phyloP scores from a whole-genome alignment of 202 grass and related monocot genomes.

The Saccharum hybrid region DNA sequence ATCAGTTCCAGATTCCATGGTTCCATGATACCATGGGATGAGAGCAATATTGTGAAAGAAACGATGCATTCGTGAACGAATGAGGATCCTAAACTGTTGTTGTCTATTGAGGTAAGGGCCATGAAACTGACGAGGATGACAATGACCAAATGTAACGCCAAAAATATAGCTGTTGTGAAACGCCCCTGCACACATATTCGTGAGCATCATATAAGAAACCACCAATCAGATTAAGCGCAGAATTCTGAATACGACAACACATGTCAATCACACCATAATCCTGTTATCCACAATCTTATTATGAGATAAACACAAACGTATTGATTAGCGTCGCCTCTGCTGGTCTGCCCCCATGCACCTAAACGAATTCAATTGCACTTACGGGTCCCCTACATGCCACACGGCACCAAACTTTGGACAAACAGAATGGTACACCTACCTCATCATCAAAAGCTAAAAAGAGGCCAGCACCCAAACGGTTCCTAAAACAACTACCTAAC shows the following conservation, averaged over 20 bases:
- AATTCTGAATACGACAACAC: background rate
- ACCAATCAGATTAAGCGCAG: background rate
- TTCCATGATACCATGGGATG: too few species aligned
- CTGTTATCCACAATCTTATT: background rate
- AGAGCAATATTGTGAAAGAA: too few species aligned
- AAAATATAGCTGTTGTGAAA: background rate
- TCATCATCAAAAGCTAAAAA: background rate
- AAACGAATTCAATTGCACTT: conserved; percentile 6
- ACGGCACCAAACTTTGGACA: too few species aligned
- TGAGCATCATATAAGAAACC: background rate
- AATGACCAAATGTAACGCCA: background rate
- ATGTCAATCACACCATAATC: background rate
- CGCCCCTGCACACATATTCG: background rate
- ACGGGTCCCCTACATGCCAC: too few species aligned
- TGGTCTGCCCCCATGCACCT: background rate
- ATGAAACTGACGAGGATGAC: background rate
- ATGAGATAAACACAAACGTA: background rate
- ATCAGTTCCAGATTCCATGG: too few species aligned
- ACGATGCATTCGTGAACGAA: too few species aligned
- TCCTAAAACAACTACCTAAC: background rate
- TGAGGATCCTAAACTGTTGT: background rate
- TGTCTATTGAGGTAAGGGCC: background rate
- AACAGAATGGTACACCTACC: background rate
- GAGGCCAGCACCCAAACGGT: background rate
- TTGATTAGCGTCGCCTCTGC: background rate